Evolutionary conservation across 23 red algal genomes (phyloP), one percentile per base, ranked within the genome.

Genomic region (Gracilaria domingensis): DNA sequence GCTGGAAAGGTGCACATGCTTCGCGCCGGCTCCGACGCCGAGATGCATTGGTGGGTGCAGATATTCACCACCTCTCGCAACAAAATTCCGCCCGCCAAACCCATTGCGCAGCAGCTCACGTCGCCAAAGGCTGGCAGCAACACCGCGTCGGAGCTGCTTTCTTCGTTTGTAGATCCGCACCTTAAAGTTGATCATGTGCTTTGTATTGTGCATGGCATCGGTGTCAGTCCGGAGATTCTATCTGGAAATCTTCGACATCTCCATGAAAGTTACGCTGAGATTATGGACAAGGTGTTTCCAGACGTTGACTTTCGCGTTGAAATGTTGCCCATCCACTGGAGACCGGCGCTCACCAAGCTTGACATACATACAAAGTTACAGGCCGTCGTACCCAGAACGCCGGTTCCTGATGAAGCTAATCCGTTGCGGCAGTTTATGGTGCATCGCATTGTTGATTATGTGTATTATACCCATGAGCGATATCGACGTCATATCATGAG

Each of bases 191-290:
- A 92, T 62, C 92, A 93, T 51, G 81, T 98, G 64, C 60, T 98
- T 12, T 95, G 92, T 44, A 83, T 98, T 32, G 96, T 98, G 39
- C 96, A 98, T 64, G 96, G 96, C 26, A 91, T 97, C 51, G 95
- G 95, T n/a, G 90, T 93, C 39, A 58, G 45, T 42, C 38, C 61
- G 23, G 55, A 89, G 2, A 80, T 64, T 23, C 80, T 97, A 0
- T 28, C 83, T 1, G 32, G 37, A 39, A 93, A 93, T 75, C n/a
- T 94, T 0, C 34, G 36, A 17, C 48, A 51, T 40, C 45, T 98
- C 35, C 96, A 93, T n/a, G 93, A 95, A 39, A 74, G 71, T 3
- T 81, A 84, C 35, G 70, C 84, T 0, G 87, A 95, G 12, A 79
- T 98, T n/a, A 95, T 95, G 91, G 61, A 84, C 11, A 75, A 87